Base-by-base conservation (phyloP, 23 red algal species). In the Gracilaria domingensis region DNA sequence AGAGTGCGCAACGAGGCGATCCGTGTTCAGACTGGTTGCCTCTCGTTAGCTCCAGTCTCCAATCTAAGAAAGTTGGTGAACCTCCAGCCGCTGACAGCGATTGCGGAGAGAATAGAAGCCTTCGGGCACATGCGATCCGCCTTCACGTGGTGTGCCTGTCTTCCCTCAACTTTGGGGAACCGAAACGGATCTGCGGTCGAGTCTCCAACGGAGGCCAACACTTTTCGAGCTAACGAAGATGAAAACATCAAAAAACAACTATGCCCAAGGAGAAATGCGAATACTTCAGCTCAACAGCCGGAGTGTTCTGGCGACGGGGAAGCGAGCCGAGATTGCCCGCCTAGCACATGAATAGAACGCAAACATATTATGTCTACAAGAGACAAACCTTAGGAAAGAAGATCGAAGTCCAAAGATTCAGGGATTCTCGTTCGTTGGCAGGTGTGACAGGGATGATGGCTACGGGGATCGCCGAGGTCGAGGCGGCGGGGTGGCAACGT, bases 51-150 rank as follows among this genome's bases (percentile, higher is more conserved):
- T 39, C 67, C 67, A 0, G 18, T 39, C 0, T 1, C 33, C 6
- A 14, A 37, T 73, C 38, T 73, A 2, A 40, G 38, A 42, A 4
- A 73, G 4, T 35, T 73, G 11, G 67, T 73, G 3, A 1, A 20
- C 4, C 42, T 73, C 20, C 35, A 44, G 20, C 38, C 67, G 21
- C 16, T 73, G 17, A 24, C 67, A 40, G 67, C 20, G 12, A 42
- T 73, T 2, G 33, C 23, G 20, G 33, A 44, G n/a, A n/a, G n/a
- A n/a, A n/a, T n/a, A n/a, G n/a, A n/a, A n/a, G n/a, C n/a, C n/a
- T n/a, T n/a, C 23, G 59, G 59, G 59, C 59, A 62, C 59, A 62
- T 62, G 67, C 67, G 67, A 73, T 73, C 67, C 67, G 67, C 67
- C 67, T 40, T 73, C 67, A 73, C 67, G 62, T 32, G 62, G 62